A percentile compares a stretch with the other conserved stretches of the same genome.
Evolutionary conservation across 352 stramenopile species (phyloP).

Genomic region (Phytophthora brassicae): DNA sequence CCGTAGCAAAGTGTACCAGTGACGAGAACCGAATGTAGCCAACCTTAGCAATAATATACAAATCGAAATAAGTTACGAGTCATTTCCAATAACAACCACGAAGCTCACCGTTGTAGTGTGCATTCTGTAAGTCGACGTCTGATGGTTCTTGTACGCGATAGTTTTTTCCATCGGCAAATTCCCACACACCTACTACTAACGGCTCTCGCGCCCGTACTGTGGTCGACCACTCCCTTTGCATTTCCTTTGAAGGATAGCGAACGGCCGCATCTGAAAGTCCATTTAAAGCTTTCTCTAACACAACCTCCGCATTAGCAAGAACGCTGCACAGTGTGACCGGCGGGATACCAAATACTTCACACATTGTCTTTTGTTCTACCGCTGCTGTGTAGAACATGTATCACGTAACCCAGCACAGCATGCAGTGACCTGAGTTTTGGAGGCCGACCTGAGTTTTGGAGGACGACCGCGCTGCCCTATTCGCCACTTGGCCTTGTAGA

Average conservation of each 20-base stretch:
- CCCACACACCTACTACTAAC: no score
- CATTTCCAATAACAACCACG: no score
- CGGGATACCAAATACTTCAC: slow-evolving; percentile 5
- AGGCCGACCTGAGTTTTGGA: no score
- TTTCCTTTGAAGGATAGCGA: slow-evolving; percentile 1
- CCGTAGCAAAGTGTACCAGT: no score
- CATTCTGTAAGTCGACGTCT: no score
- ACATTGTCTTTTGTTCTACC: slow-evolving; percentile 1
- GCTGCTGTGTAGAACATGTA: slow-evolving; percentile 3
- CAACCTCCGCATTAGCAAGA: not conserved
- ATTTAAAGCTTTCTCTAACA: not conserved
- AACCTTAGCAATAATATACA: no score
- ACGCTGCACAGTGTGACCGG: not conserved
- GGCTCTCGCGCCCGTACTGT: no score
- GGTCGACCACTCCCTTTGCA: not conserved
- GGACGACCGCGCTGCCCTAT: not conserved
- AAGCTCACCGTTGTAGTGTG: no score
- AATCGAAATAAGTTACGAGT: no score
- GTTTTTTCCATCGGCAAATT: no score
- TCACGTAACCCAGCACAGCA: slow-evolving; percentile 1
- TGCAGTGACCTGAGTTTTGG: not conserved
- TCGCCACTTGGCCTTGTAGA: slow-evolving; percentile 2
- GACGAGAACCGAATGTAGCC: no score
- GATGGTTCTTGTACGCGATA: no score
- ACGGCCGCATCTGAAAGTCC: not conserved